Percentiles rank a stretch among this genome's conserved stretches.
Evolutionary conservation across 140 eudicot species (phyloP).

Genomic region (Erigeron philadelphicus): DNA sequence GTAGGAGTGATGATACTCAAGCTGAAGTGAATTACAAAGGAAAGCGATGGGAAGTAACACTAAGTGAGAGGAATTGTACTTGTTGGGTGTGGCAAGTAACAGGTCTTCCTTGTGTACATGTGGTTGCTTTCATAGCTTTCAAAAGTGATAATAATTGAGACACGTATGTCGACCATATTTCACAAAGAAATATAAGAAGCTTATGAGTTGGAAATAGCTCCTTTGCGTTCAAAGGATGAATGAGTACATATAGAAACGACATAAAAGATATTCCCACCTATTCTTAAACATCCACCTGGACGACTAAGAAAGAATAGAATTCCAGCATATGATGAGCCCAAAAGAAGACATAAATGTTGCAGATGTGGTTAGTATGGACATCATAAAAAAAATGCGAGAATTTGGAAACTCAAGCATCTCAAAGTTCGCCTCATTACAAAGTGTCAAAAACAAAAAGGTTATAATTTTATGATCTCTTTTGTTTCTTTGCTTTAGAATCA

Average conservation of each 20-base stretch:
- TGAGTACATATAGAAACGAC: not conserved
- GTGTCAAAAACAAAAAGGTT: no score
- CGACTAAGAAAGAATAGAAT: not conserved
- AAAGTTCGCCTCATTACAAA: no score
- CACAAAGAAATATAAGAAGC: constrained; percentile 11
- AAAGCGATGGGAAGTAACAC: constrained; percentile 1
- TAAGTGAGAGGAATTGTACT: not conserved
- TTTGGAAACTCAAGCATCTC: no score
- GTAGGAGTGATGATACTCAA: constrained; percentile 7
- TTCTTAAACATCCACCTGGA: not conserved
- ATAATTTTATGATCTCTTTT: no score
- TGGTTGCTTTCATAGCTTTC: not conserved
- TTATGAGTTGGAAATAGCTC: not conserved
- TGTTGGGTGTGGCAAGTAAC: not conserved
- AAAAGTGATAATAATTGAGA: constrained; percentile 2
- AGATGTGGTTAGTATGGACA: not conserved
- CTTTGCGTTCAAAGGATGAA: not conserved
- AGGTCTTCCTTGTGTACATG: constrained; percentile 6
- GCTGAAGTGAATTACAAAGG: not conserved
- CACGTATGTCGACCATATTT: constrained; percentile 1
- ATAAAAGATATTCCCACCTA: not conserved
- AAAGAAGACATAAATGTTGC: not conserved
- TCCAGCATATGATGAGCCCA: not conserved
- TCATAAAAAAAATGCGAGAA: no score
- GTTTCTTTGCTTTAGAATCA: no score